phyloP scores from a whole-genome alignment of 257 asterid species.

The Verbascum thapsus region DNA sequence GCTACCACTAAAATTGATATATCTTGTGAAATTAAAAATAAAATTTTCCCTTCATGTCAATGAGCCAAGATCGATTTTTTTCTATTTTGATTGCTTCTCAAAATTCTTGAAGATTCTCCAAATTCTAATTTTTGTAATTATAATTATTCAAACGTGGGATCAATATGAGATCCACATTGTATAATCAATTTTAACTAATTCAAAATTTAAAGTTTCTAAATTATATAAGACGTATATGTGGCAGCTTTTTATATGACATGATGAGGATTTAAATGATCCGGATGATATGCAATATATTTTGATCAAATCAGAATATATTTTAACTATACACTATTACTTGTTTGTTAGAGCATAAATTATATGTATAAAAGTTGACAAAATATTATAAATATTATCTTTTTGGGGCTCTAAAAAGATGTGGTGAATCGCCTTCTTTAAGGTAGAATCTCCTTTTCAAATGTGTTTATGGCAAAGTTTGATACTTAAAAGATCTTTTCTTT shows the following conservation, averaged over 20 bases:
- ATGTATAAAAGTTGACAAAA: slow-evolving; percentile 14
- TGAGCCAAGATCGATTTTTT: too few species aligned
- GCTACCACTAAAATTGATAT: too few species aligned
- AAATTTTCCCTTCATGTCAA: too few species aligned
- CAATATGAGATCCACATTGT: too few species aligned
- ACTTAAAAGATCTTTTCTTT: slow-evolving; percentile 22
- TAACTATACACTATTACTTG: not conserved
- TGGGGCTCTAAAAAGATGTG: slow-evolving; percentile 37
- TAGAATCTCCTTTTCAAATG: slow-evolving; percentile 40
- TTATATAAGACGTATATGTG: too few species aligned
- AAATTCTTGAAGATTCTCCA: too few species aligned
- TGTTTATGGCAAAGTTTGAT: slow-evolving; percentile 26
- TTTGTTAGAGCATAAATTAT: not conserved
- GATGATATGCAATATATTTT: slow-evolving; percentile 23
- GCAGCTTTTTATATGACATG: not conserved
- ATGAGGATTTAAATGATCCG: slow-evolving; percentile 4
- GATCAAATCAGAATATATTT: slow-evolving; percentile 25
- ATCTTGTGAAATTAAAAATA: too few species aligned
- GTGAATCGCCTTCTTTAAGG: slow-evolving; percentile 35
- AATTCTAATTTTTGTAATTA: too few species aligned
- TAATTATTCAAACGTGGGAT: too few species aligned
- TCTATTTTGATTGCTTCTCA: too few species aligned
- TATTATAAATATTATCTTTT: not conserved
- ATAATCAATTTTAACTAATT: too few species aligned
- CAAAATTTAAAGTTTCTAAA: too few species aligned